Conservation (phyloP, 2,329 filamentous ascomycete genomes). For the Penicillium decumbens region DNA sequence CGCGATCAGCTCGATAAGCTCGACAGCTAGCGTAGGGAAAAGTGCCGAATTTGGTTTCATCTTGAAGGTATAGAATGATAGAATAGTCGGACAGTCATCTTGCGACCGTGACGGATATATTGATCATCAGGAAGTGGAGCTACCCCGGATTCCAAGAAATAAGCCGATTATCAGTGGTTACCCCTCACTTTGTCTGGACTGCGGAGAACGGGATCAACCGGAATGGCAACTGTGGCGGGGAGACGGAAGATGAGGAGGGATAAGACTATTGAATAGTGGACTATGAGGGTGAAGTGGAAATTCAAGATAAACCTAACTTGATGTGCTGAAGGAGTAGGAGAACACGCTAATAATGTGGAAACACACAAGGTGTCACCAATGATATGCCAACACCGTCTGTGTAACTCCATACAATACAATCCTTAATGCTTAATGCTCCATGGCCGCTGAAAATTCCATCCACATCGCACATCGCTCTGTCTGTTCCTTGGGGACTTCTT, state of each 20-base stretch:
- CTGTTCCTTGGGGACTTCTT: conserved; percentile 13
- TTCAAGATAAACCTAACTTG: not conserved
- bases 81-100: not conserved
- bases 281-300: not conserved
- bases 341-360: not conserved
- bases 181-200: conserved; percentile 10
- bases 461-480: conserved; percentile 18
- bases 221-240: not conserved
- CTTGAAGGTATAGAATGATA: not conserved
- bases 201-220: conserved; percentile 1
- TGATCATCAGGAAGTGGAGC: conserved; percentile 4
- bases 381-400: not conserved
- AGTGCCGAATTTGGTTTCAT: not conserved
- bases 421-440: conserved; percentile 20
- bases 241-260: not conserved
- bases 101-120: not conserved
- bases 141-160: conserved; percentile 11
- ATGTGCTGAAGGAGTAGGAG: not conserved
- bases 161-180: conserved; percentile 3
- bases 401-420: not conserved
- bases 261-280: too few species aligned
- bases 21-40: conserved; percentile 16
- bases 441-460: conserved; percentile 7
- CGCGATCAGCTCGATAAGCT: conserved; percentile 20
- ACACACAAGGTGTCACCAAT: not conserved